Base-by-base conservation (phyloP, 768 basidiomycete genomes). In the Gautieria morchelliformis region DNA sequence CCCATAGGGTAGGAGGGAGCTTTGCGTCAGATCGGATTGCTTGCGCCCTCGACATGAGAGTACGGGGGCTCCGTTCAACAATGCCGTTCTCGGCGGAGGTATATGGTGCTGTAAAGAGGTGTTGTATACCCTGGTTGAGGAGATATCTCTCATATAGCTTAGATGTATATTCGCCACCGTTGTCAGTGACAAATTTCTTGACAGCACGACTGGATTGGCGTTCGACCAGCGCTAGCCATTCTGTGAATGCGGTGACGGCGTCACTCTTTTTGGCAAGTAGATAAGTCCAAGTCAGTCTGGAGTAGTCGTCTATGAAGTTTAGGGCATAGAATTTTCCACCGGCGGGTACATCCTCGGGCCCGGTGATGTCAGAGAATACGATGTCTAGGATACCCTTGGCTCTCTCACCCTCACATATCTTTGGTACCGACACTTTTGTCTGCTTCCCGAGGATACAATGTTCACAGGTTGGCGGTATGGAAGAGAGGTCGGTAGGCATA, bases 371-470 rank as follows among this genome's bases (percentile, higher is more conserved):
- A 40, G 71, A 63, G 53, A 51, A 27, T 3, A 27, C 5, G 27
- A 27, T 27, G 2, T 27, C 27, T 27, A 27, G 5, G 27, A 27
- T 27, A 5, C 27, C 5, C 27, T 27, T 27, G 27, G 27, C 27
- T 27, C 27, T 27, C 5, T 27, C 27, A 2, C 65, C 61, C 9
- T 33, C n/a, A n/a, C n/a, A 44, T 27, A 55, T 53, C 53, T 68
- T 69, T 0, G 72, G 71, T 14, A 74, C 67, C 11, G 67, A 62
- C 1, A 60, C 61, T 12, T 60, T 60, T 0, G 64, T 68, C 71
- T 75, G 72, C 61, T 75, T 75, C 6, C 74, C 72, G 42, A 68
- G 65, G 37, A 74, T 64, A 52, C 74, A 75, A 27, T 61, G 59
- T 42, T 68, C 64, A 65, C 71, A 73, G 57, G 64, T 67, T 1